Base-by-base conservation (phyloP, 2,329 filamentous ascomycete genomes). In the Hirsutella rhossiliensis region DNA sequence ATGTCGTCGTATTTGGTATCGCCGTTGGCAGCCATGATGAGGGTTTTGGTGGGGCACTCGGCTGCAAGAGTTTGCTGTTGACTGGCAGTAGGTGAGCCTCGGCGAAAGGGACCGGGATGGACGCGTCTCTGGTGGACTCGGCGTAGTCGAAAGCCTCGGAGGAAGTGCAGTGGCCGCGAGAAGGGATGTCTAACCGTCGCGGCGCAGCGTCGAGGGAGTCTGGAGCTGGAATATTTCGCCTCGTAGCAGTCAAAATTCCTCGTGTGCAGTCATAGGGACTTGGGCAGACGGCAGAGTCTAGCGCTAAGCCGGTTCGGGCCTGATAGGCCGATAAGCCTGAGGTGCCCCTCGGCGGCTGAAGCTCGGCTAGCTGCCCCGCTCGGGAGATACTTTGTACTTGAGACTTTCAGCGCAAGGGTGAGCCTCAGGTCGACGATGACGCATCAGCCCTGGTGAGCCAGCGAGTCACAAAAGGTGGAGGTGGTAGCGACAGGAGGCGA, bases 1-100 rank as follows among this genome's bases (percentile, higher is more conserved):
- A 87, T 75, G 57, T 86, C 81, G 63, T 86, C 77, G 64, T 78
- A 78, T 63, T 78, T 82, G 61, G 56, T 61, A 54, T 84, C 78
- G 59, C 71, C 73, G 68, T 71, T 71, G 60, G 67, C 64, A 61
- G 73, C 68, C 73, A 77, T 77, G 56, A 49, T 65, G 34, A 30
- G 27, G 17, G 40, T 15, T 46, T 43, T 44, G 49, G 60, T 55
- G 59, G 59, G 58, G 59, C 57, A 58, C 46, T 55, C 45, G 6
- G 38, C 41, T 29, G 44, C 34, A 15, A 34, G 18, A 32, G n/a
- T 29, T 19, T 30, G 23, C 12, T n/a, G 28, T 31, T 20, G 29
- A 45, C 36, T n/a, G 17, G 32, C 17, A 17, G 27, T 17, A 20
- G 17, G n/a, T n/a, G 31, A 11, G 12, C 31, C n/a, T 13, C 12